Evolutionary conservation across 164 flowering plant genomes (phyloP), one percentile per base, ranked within the genome.

Genomic region (Magnolia kwangsiensis): DNA sequence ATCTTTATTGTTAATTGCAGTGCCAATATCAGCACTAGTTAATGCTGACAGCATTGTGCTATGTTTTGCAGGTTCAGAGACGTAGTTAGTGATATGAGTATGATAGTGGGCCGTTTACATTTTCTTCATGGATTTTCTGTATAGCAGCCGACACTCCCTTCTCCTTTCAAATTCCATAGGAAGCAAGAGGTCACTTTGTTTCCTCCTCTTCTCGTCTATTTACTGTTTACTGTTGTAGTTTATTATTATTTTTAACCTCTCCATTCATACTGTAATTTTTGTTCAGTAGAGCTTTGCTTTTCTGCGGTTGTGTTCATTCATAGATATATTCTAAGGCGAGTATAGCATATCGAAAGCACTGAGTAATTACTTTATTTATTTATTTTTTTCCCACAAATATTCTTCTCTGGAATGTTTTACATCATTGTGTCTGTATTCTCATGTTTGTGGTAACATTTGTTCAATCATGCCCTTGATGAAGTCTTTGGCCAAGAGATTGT

Each of bases 161-260:
- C 27, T 65, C 68, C 27, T 1, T 65, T 21, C 68, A 65, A 9
- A 7, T 65, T 65, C 24, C 7, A 24, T 4, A 14, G 1, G 29
- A 21, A 65, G 27, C 1, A 2, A 10, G 4, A 65, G 24, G 27
- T 20, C 24, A 10, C 27, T 10, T 21, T 63, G 8, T 63, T 19
- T 63, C 65, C 6, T 18, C 8, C 13, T 65, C 31, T 65, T 65
- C 68, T 27, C 23, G 21, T 65, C 14, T 19, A 10, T 37, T 37
- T 37, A 37, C 45, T 37, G 45, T 65, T 65, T 65, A 65, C 24
- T 65, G 68, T 65, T 65, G 68, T 65, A 65, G 24, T 23, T 65
- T 7, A 20, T 65, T 65, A 11, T 19, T 65, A 5, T 19, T 65
- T 65, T 21, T 21, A 9, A 65, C 63, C 63, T 58, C 19, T 65